phyloP scores from a whole-genome alignment of 441 rosid species.

The Eugenia klotzschiana region DNA sequence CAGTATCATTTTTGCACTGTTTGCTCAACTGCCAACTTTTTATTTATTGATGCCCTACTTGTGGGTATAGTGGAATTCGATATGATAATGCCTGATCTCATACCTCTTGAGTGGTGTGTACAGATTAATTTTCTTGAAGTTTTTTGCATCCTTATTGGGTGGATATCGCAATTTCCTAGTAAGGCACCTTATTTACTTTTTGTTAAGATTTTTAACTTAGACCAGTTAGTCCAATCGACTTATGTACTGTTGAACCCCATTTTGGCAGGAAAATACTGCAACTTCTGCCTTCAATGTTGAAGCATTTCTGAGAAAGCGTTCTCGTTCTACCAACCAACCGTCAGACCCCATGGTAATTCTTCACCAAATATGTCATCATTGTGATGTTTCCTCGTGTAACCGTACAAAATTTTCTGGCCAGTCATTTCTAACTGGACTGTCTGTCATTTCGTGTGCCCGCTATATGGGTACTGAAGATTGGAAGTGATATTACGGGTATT shows the following conservation, averaged over 20 bases:
- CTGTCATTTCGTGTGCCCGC: not conserved
- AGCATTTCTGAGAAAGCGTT: constrained; percentile 87
- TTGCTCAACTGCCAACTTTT: not conserved
- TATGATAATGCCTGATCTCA: not conserved
- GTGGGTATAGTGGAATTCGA: not conserved
- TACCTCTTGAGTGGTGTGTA: not conserved
- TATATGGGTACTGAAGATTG: not conserved
- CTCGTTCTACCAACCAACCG: constrained; percentile 84
- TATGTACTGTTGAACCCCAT: not conserved
- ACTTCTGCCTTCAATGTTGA: constrained; percentile 63
- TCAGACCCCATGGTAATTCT: constrained; percentile 76
- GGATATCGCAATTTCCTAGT: constrained; percentile 98
- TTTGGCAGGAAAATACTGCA: constrained; percentile 57
- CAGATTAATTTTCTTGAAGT: constrained; percentile 81
- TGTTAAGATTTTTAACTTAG: not conserved
- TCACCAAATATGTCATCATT: not conserved
- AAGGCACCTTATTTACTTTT: constrained; percentile 18
- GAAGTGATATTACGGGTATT: not conserved
- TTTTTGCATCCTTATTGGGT: constrained; percentile 73
- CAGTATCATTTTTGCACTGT: not conserved
- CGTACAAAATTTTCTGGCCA: not conserved
- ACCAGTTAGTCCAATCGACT: not conserved
- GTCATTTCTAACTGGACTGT: not conserved
- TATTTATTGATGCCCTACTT: not conserved
- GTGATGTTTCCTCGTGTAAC: not conserved